These are phyloP conservation scores for Naumovozyma dairenensis DNA, from an alignment of 805 yeast genomes.

Conservation along the genomic window DNA sequence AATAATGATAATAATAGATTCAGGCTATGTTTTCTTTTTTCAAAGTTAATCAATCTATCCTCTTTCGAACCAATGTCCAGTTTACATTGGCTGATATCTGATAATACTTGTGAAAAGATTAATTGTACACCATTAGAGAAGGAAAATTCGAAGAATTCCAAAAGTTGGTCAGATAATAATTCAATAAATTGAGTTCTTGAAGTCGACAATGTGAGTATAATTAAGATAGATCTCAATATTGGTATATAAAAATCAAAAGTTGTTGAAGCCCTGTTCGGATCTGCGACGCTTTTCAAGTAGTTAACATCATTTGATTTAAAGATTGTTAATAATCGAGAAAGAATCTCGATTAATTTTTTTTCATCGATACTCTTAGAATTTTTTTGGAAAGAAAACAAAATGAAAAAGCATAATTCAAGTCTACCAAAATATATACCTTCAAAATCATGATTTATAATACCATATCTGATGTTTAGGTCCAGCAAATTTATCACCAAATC, in stretches of 20 bases:
- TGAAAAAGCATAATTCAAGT: constrained; percentile 55
- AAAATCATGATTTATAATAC: constrained; percentile 38
- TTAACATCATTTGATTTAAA: constrained; percentile 41
- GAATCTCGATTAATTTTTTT: constrained; percentile 18
- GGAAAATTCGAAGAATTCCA: constrained; percentile 51
- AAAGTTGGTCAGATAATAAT: constrained; percentile 41
- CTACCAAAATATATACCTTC: constrained; percentile 49
- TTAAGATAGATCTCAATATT: constrained; percentile 46
- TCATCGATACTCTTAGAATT: constrained; percentile 16
- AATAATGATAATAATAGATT: constrained; percentile 53
- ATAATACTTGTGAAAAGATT: constrained; percentile 48
- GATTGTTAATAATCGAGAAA: constrained; percentile 25
- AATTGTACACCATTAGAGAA: constrained; percentile 58
- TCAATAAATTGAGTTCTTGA: constrained; percentile 35
- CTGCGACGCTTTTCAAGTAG: constrained; percentile 33
- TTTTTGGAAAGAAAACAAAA: constrained; percentile 22
- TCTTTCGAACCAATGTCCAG: constrained; percentile 17
- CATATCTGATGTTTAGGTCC: constrained; percentile 40
- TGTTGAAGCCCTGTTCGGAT: constrained; percentile 21
- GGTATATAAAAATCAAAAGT: constrained; percentile 50
- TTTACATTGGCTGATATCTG: constrained; percentile 36
- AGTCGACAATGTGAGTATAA: constrained; percentile 37
- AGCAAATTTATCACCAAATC: constrained; percentile 42
- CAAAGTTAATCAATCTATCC: constrained; percentile 20
- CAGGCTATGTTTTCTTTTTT: constrained; percentile 54